Base-by-base conservation (phyloP, 73 alveolate species). In the Blepharisma japonicum region DNA sequence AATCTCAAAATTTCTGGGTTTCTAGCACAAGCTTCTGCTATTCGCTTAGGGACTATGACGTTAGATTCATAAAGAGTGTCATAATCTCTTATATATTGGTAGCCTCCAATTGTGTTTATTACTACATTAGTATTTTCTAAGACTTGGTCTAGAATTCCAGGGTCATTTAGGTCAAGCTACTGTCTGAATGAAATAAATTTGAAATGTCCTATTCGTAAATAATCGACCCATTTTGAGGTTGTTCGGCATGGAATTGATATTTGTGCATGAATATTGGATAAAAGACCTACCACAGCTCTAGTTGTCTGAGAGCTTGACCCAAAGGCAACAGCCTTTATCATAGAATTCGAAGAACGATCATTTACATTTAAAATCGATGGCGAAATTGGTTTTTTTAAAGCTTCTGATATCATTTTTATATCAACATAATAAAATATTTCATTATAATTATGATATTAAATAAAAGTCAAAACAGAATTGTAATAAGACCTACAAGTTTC, bases 11-110 rank as follows among this genome's bases (percentile, higher is more conserved):
- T 86, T 14, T 82, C 77, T n/a, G 85, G 77, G 8, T 72, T 85
- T 56, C 77, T 80, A 14, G 88, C 92, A 71, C 81, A 51, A 14
- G 89, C 88, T 74, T 85, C 84, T 11, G 92, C 92, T 9, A 85
- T 71, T 66, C 83, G 81, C 74, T 74, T 85, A 27, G 92, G 86
- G 46, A 85, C 76, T 6, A 49, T 67, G 21, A 82, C 82, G 76
- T 85, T 85, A 14, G 71, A 74, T 42, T 82, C 86, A 27, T 74
- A 85, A 71, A 82, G 56, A 55, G 70, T 68, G 6, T 68, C 61
- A 55, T 77, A 67, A 42, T 82, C 82, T 49, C 81, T 85, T n/a
- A 56, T 18, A 55, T 82, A 50, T 6, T 39, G 71, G 55, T 81
- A 68, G 7, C 89, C 79, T 55, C 92, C 92, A 55, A 85, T 80